Conservation (phyloP, 345 rosid species). For the Murraya koenigii region DNA sequence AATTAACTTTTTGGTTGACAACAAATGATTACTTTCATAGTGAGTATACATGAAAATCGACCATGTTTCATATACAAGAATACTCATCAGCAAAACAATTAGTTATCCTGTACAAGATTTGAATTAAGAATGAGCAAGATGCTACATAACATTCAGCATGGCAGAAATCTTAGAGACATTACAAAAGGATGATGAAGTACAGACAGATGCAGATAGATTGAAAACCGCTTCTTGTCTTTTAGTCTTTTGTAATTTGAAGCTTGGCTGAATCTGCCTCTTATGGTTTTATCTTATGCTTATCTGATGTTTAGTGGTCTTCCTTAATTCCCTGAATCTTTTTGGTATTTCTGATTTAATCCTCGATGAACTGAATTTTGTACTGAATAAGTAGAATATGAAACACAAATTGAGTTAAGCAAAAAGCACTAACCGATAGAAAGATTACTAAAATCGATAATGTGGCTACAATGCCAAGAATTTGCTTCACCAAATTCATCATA, state of each 20-base stretch:
- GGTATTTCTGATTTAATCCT: neutral
- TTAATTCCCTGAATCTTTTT: neutral
- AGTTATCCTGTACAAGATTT: neutral
- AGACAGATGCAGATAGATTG: neutral
- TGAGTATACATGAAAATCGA: neutral
- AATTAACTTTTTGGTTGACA: neutral
- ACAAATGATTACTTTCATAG: neutral
- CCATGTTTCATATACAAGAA: neutral
- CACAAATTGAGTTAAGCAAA: neutral
- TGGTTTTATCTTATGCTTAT: neutral
- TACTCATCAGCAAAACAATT: neutral
- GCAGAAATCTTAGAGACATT: neutral
- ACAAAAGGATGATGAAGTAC: neutral
- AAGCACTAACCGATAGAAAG: constrained; percentile 58
- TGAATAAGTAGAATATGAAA: neutral
- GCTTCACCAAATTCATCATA: constrained; percentile 20
- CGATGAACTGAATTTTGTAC: neutral
- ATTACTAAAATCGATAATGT: constrained; percentile 82
- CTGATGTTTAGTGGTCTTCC: neutral
- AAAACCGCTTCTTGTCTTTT: neutral
- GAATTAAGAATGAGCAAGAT: neutral
- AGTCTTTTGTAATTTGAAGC: neutral
- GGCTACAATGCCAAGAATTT: constrained; percentile 66
- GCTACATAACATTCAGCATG: neutral
- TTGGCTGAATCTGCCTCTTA: neutral